phyloP scores from a whole-genome alignment of 1,139 yeast species.

The Insectozyma bohioensis region DNA sequence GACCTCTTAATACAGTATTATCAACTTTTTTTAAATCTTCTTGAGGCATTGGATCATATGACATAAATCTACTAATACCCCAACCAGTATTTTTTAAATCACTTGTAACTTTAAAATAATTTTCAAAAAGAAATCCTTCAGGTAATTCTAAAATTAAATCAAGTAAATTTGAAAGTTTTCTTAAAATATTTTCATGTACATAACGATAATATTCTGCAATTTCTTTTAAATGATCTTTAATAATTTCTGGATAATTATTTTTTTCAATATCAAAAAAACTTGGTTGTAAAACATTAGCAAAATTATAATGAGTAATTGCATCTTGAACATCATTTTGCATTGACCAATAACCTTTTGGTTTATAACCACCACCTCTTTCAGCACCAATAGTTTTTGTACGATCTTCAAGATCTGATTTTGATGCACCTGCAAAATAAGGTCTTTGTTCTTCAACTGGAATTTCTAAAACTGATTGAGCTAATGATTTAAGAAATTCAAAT shows the following conservation, averaged over 20 bases:
- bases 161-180: slow-evolving; percentile 25
- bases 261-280: slow-evolving; percentile 19
- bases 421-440: slow-evolving; percentile 33
- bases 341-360: slow-evolving; percentile 31
- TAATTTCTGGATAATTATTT: slow-evolving; percentile 28
- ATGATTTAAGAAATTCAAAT: slow-evolving; percentile 30
- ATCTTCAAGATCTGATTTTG: slow-evolving; percentile 30
- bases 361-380: slow-evolving; percentile 30
- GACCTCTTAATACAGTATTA: slow-evolving; percentile 49
- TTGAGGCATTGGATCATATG: slow-evolving; percentile 25
- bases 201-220: slow-evolving; percentile 25
- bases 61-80: slow-evolving; percentile 35
- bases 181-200: slow-evolving; percentile 23
- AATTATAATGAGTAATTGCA: slow-evolving; percentile 28
- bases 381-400: slow-evolving; percentile 27
- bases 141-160: slow-evolving; percentile 33
- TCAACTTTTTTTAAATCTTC: slow-evolving; percentile 26
- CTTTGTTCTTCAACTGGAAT: slow-evolving; percentile 40
- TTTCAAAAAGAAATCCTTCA: slow-evolving; percentile 31
- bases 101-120: slow-evolving; percentile 26
- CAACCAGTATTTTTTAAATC: slow-evolving; percentile 27
- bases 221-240: slow-evolving; percentile 25
- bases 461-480: slow-evolving; percentile 38
- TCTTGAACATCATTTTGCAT: slow-evolving; percentile 31
- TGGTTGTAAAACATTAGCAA: slow-evolving; percentile 23